phyloP scores from a whole-genome alignment of 257 asterid species.

The Solanum sitiens region DNA sequence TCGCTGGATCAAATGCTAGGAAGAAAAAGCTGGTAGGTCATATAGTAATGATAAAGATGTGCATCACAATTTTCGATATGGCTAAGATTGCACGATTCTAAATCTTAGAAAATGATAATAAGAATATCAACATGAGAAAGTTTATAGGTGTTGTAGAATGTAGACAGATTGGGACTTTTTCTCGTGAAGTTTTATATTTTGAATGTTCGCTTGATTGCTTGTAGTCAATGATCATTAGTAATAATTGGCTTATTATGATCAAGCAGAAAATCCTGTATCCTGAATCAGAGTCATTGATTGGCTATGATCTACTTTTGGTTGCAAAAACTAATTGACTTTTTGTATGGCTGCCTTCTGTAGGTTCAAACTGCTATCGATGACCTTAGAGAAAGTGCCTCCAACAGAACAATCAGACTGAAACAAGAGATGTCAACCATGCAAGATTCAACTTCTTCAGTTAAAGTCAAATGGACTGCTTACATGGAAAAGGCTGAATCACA shows the following conservation, averaged over 20 bases:
- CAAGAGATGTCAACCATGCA: slow-evolving; percentile 92
- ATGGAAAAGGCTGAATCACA: slow-evolving; percentile 54
- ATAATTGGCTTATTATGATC: neutral
- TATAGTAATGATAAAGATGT: neutral
- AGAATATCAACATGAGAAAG: neutral
- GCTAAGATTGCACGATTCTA: neutral
- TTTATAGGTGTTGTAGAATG: neutral
- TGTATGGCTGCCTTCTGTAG: slow-evolving; percentile 18
- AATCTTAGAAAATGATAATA: neutral
- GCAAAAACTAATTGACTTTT: neutral
- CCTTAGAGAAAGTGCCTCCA: slow-evolving; percentile 75
- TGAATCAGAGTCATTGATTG: neutral
- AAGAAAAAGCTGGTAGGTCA: slow-evolving; percentile 70
- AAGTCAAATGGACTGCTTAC: slow-evolving; percentile 61
- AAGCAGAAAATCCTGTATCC: neutral
- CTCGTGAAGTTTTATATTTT: neutral
- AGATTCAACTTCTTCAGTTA: slow-evolving; percentile 55
- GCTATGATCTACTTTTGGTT: neutral
- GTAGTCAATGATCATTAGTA: neutral
- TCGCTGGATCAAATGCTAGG: slow-evolving; percentile 83
- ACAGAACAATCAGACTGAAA: slow-evolving; percentile 61
- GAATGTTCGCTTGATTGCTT: neutral
- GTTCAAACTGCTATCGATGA: slow-evolving; percentile 70
- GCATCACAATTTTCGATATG: neutral
- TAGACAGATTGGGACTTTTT: neutral